Conservation (phyloP, 192 early-diverging fungal genomes). For the Podila horticola region DNA sequence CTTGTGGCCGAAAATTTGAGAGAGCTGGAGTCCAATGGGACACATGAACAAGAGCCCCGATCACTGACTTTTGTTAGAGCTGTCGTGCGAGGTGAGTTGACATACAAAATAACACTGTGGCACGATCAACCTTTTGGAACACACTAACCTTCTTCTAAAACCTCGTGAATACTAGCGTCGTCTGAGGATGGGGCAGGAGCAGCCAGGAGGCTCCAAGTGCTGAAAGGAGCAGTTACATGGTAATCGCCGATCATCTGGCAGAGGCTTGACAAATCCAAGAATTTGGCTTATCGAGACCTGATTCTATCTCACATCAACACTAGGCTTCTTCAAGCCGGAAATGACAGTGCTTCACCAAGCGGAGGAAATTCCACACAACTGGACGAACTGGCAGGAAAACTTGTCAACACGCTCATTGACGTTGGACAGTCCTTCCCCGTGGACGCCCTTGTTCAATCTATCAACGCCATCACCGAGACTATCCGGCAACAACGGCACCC, state of each 20-base stretch:
- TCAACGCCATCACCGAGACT: slow-evolving; percentile 29
- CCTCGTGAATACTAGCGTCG: slow-evolving; percentile 12
- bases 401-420: slow-evolving; percentile 36
- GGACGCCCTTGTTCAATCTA: slow-evolving; percentile 32
- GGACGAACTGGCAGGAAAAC: slow-evolving; percentile 32
- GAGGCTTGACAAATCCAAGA: no score
- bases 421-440: slow-evolving; percentile 30
- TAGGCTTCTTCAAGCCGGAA: slow-evolving; percentile 36
- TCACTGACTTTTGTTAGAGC: slow-evolving; percentile 19
- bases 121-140: no score
- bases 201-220: slow-evolving; percentile 19
- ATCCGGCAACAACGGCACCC: slow-evolving; percentile 32
- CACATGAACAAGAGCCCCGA: slow-evolving; percentile 4
- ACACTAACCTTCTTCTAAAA: no score
- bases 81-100: slow-evolving; percentile 22
- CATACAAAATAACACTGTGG: neutral
- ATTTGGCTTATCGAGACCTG: neutral
- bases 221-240: slow-evolving; percentile 38
- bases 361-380: slow-evolving; percentile 7
- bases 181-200: slow-evolving; percentile 23
- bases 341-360: neutral
- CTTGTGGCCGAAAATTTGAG: slow-evolving; percentile 21
- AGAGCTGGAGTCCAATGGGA: neutral
- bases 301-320: neutral
- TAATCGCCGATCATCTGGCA: neutral